Percentiles rank a stretch among this genome's conserved stretches.
Conservation (phyloP, 345 rosid species). For the Toxicodendron radicans region DNA sequence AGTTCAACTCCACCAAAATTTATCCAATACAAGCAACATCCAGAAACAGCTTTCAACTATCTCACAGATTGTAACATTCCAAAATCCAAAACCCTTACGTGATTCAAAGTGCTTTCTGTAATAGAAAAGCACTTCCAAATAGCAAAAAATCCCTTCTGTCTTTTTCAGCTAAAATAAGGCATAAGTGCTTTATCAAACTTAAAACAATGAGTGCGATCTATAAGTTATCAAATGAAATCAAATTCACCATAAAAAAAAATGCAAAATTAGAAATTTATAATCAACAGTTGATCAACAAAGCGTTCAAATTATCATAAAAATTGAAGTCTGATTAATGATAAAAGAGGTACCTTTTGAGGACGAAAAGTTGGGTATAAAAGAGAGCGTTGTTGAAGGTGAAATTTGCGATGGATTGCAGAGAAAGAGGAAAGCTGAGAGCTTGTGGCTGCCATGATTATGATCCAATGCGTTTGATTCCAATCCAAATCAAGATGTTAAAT, state of each 20-base stretch:
- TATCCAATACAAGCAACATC: not conserved
- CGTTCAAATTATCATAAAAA: not conserved
- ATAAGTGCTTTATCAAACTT: not conserved
- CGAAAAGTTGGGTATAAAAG: slow-evolving; percentile 30
- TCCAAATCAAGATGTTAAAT: not conserved
- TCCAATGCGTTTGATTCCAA: not conserved
- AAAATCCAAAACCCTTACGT: not conserved
- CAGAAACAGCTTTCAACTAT: not conserved
- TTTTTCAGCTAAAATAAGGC: not conserved
- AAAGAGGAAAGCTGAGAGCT: slow-evolving; percentile 62
- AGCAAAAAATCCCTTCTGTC: no score
- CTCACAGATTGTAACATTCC: not conserved
- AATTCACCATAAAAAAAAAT: not conserved
- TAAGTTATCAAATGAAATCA: not conserved
- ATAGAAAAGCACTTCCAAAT: no score
- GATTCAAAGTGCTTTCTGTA: no score
- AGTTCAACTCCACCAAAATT: not conserved
- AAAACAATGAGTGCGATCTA: not conserved
- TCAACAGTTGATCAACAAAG: not conserved
- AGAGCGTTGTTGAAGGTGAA: slow-evolving; percentile 41
- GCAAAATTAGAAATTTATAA: not conserved
- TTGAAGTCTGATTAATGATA: not conserved
- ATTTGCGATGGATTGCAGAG: slow-evolving; percentile 56
- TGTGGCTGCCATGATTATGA: slow-evolving; percentile 27
- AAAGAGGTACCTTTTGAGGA: slow-evolving; percentile 42